Evolutionary conservation across 192 early-diverging fungal genomes (phyloP), one percentile per base, ranked within the genome.

Genomic region (Endogone sp.): DNA sequence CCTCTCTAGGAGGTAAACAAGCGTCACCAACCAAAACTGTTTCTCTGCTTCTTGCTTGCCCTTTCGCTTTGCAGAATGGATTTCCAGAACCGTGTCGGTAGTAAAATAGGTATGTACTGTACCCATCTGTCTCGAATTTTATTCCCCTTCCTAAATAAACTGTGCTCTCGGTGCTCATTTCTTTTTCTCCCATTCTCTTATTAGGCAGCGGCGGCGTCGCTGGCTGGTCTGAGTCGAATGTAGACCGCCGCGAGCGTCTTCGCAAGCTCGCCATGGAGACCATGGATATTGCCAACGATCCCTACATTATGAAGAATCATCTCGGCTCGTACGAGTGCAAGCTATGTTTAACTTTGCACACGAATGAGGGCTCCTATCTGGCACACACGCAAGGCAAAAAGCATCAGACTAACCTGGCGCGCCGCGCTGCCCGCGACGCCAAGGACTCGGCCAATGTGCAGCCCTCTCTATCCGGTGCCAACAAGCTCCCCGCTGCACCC

Each of bases 311-410:
- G 93, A 92, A 94, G 84, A 92, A 94, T 81, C 88, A 97, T 65
- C 73, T 90, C 44, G 89, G 90, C 3, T 91, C 88, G 2, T 89
- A 90, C 75, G 92, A 93, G 68, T 93, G 92, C 77, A 92, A 91
- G 75, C 81, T 93, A 16, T 94, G 92, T 72, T 74, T 94, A 27
- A 94, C 93, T 4, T 80, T 93, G 16, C 93, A 94, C 77, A 93
- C 85, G 62, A 93, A 97, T 74, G 97, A 98, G 71, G 97, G 95
- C 2, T 92, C 90, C 1, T 98, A 98, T 75, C 81, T 98, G 22
- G 94, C 95, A 2, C 97, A 98, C 68, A 98, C 97, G 8, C 97
- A 98, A 79, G 97, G 95, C 65, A 98, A 98, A 70, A 98, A 98
- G 82, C 97, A 98, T 84, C 94, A 95, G 67, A 91, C 93, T 20